These are phyloP conservation scores for Tulasnella sp. DNA, from an alignment of 768 basidiomycete species.

Conservation along the genomic window DNA sequence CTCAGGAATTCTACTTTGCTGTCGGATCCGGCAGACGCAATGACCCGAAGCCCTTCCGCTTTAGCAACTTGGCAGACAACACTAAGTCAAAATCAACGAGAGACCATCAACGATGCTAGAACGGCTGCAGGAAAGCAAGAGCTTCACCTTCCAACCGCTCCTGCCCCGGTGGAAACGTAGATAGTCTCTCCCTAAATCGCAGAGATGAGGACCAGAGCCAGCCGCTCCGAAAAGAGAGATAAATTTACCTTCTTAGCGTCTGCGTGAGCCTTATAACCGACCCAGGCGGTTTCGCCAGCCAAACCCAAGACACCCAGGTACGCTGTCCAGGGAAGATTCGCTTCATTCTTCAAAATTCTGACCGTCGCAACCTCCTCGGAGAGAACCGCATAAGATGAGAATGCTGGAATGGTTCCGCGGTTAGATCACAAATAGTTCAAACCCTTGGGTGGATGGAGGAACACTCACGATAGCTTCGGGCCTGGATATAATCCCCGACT, in stretches of 20 bases:
- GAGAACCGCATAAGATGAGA: neutral
- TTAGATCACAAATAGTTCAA: no score
- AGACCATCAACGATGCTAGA: constrained; percentile 29
- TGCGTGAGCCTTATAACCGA: constrained; percentile 45
- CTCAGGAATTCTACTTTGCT: constrained; percentile 63
- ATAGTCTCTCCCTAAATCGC: constrained; percentile 46
- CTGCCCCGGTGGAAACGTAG: constrained; percentile 49
- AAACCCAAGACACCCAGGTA: constrained; percentile 30
- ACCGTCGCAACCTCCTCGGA: neutral
- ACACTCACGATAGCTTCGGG: neutral
- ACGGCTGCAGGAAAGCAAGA: neutral
- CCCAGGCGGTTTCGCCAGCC: constrained; percentile 39
- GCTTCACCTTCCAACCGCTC: constrained; percentile 59
- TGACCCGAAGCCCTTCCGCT: constrained; percentile 52
- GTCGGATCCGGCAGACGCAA: constrained; percentile 66
- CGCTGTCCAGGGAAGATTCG: neutral
- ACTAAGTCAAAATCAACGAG: neutral
- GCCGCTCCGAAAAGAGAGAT: no score
- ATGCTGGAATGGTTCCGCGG: neutral
- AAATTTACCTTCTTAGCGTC: constrained; percentile 41
- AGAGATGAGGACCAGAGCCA: neutral
- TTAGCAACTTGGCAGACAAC: constrained; percentile 47
- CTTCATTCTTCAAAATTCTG: neutral
- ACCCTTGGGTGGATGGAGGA: neutral
- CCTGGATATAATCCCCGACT: neutral